phyloP scores from a whole-genome alignment of 345 rosid species.

The Excoecaria cochinchinensis region DNA sequence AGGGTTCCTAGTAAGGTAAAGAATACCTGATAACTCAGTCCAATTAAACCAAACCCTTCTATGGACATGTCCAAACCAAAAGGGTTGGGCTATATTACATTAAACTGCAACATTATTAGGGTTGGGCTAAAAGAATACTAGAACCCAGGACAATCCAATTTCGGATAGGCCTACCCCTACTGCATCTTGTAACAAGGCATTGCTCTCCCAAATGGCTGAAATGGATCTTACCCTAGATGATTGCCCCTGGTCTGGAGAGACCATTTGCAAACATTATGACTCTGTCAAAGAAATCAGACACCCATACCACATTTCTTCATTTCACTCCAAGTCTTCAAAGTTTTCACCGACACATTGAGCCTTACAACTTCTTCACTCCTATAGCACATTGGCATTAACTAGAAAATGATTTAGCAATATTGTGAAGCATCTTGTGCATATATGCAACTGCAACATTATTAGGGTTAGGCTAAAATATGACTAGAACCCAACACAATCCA shows the following conservation, averaged over 20 bases:
- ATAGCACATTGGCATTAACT: background rate
- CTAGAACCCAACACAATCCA: too few relatives aligned
- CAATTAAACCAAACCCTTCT: background rate
- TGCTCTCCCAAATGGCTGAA: too few relatives aligned
- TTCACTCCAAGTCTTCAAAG: background rate
- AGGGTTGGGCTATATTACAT: too few relatives aligned
- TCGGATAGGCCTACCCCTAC: too few relatives aligned
- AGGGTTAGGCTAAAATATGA: too few relatives aligned
- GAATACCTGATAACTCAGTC: background rate
- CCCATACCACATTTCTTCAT: background rate
- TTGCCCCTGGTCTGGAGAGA: background rate
- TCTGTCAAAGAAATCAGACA: background rate
- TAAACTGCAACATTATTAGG: too few relatives aligned
- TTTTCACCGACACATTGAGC: background rate
- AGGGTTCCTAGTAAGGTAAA: background rate
- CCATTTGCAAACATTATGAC: background rate
- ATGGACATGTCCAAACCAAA: too few relatives aligned
- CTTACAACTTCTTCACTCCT: background rate
- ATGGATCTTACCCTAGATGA: background rate
- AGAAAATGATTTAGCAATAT: background rate
- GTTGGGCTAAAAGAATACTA: too few relatives aligned
- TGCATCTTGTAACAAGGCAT: too few relatives aligned
- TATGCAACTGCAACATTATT: background rate
- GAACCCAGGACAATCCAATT: too few relatives aligned
- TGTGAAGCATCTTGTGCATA: background rate